A percentile compares a stretch with the other conserved stretches of the same genome.
Conservation (phyloP, 306 rosid species). For the Castanea crenata region DNA sequence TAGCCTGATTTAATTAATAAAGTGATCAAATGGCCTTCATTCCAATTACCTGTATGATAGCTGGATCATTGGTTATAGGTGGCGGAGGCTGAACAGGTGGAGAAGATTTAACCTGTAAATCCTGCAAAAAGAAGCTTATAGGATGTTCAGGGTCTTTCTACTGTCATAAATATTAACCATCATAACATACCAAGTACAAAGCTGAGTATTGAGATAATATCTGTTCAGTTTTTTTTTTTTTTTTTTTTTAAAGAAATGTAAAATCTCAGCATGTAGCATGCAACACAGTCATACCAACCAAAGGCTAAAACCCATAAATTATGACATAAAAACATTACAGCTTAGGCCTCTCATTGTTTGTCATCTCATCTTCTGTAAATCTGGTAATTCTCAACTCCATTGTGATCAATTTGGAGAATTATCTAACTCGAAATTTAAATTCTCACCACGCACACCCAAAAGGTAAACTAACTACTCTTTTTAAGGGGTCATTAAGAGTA, state of each 20-base stretch:
- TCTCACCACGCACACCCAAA: not conserved
- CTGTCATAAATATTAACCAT: not conserved
- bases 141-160: constrained; percentile 14
- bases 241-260: not conserved
- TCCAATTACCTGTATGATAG: constrained; percentile 71
- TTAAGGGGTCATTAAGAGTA: not conserved
- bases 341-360: not conserved
- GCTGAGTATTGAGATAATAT: not conserved
- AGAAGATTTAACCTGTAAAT: constrained; percentile 88
- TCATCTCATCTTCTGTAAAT: not conserved
- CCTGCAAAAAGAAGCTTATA: constrained; percentile 44
- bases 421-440: not conserved
- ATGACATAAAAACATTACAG: not conserved
- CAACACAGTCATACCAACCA: not conserved
- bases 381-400: not conserved
- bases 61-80: constrained; percentile 73
- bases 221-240: not conserved
- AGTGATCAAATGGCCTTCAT: not conserved
- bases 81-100: constrained; percentile 72
- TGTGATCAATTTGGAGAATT: not conserved
- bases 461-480: not conserved
- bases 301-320: not conserved
- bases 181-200: not conserved
- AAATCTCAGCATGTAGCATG: not conserved
- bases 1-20: constrained; percentile 13